Evolutionary conservation across 169 alveolate species (phyloP), one percentile per base, ranked within the genome.

Genomic region (Cryptosporidium parvum): DNA sequence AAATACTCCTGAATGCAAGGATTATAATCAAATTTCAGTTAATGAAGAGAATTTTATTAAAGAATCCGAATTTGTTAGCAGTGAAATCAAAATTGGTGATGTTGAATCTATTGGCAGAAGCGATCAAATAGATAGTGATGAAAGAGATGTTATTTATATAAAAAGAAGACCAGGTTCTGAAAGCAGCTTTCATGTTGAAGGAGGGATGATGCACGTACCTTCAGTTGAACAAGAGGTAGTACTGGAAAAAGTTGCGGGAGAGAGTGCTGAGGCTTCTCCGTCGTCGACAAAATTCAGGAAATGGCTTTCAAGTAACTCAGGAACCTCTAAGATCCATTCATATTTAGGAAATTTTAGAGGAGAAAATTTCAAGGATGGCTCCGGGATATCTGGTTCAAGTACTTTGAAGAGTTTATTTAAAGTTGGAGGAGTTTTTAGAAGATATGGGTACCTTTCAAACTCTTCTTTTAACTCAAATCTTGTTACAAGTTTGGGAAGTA

Each of bases 391-490:
- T 21, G 35, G 70, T 73, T 52, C 86, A 12, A 73, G 12, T 35
- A 18, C 86, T 0, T 33, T 73, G 33, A 73, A 29, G 53, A 31
- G 37, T 48, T 56, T 73, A 29, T 52, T 73, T 37, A 73, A 31
- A 35, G 71, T 70, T n/a, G 51, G 72, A 31, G 72, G 72, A 29
- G 72, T 65, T 26, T 53, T 73, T 23, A 26, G 62, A 21, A 73
- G 53, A 58, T 33, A 26, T 10, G 37, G 59, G 2, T 53, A 37
- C 39, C 52, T 53, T 35, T 56, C 86, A 9, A 53, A 23, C 37
- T 53, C 39, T 23, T 73, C 86, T 14, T 73, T 73, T 59, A 73
- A 73, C 56, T 73, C 86, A 6, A 73, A 42, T 59, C 29, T 73
- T 18, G 42, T 73, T n/a, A 33, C 62, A 42, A 73, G 86, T 26